Base-by-base conservation (phyloP, 106 monocot genomes). In the Apostasia shenzhenica region DNA sequence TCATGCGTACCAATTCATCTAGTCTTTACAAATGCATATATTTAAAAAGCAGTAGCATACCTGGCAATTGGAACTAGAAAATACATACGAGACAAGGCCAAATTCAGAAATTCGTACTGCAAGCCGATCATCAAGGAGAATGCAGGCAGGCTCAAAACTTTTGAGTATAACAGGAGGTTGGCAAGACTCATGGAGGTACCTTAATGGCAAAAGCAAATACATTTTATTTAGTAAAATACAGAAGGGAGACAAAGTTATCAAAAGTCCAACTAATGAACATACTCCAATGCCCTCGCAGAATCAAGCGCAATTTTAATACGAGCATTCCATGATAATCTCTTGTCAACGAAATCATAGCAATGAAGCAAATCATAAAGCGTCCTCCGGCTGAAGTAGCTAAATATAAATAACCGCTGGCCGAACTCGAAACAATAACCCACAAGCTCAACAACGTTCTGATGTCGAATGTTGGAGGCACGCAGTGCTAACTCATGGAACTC, bases 181-280 rank as follows among this genome's bases (percentile, higher is more conserved):
- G 52, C 87, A 88, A 66, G 53, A 59, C 48, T 87, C 92, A 74
- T 99, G 97, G 52, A 99, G 92, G 76, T 92, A 92, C 85, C 97
- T 99, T 79, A 52, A 75, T 5, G 4, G 13, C 41, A 75, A 50
- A 68, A 60, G 8, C 3, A 43, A 8, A 72, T 38, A 65, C 57
- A 8, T 41, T 53, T 26, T 40, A 26, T 46, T 1, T 59, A 6
- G 11, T 41, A 73, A 62, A 54, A 42, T 45, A 38, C 14, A 62
- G 45, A 4, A 59, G 3, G 1, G 45, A 62, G 37, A 41, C 26
- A 41, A 39, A 38, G 14, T 39, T 62, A 14, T 3, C 0, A 10
- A 48, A 13, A 44, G 51, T 10, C 4, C 42, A 1, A 42, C 6
- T 4, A 39, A 45, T 54, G 48, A 62, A 69, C 11, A 51, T 50